Evolutionary conservation across 805 yeast species (phyloP).

Genomic region (Candida lessepsii): DNA sequence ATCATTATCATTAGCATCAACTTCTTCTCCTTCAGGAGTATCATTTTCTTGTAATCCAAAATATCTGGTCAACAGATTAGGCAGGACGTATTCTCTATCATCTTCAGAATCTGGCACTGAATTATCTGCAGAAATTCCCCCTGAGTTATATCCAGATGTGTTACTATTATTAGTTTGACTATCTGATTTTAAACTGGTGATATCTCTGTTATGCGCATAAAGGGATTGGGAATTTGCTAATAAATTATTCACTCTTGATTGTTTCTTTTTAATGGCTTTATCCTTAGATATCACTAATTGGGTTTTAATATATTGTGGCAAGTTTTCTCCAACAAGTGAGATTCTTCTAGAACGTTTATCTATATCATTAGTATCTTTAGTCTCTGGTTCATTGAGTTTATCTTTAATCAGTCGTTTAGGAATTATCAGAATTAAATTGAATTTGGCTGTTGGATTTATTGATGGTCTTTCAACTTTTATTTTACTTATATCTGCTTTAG

Average conservation of each 20-base stretch:
- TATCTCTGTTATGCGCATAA: constrained; percentile 27
- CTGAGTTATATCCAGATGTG: constrained; percentile 12
- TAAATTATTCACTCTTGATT: constrained; percentile 30
- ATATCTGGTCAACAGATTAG: constrained; percentile 33
- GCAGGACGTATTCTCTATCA: constrained; percentile 40
- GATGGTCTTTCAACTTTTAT: constrained; percentile 3
- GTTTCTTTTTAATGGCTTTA: constrained; percentile 14
- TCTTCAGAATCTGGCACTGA: constrained; percentile 18
- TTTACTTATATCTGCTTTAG: constrained; percentile 14
- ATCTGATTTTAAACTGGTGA: constrained; percentile 14
- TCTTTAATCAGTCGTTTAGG: constrained; percentile 8
- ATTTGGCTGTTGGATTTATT: background rate
- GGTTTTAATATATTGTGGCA: constrained; percentile 34
- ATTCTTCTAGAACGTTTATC: constrained; percentile 19
- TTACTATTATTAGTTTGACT: constrained; percentile 13
- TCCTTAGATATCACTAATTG: constrained; percentile 11
- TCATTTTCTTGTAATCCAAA: constrained; percentile 26
- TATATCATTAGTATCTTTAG: background rate
- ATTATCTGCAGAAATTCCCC: background rate
- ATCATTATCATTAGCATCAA: constrained; percentile 17
- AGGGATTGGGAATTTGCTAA: constrained; percentile 37
- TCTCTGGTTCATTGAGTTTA: background rate
- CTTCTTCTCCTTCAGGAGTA: constrained; percentile 16
- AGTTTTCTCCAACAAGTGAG: constrained; percentile 35
- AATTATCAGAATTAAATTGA: constrained; percentile 12